These are phyloP conservation scores for Tympanopsis confertula DNA, from an alignment of 2,329 filamentous ascomycete genomes.

Conservation along the genomic window DNA sequence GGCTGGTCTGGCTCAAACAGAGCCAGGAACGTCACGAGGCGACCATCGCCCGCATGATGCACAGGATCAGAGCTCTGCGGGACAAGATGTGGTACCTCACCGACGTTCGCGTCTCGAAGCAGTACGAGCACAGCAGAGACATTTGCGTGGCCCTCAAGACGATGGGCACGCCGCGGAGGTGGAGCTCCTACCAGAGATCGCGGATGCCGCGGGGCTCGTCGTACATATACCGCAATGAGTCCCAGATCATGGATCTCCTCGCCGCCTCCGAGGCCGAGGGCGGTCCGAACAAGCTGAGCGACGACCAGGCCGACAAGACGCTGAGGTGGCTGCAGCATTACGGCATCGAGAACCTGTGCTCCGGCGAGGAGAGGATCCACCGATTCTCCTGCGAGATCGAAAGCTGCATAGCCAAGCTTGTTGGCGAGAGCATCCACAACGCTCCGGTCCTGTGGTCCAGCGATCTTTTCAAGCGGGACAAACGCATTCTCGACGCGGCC, in stretches of 20 bases:
- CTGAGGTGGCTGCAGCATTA: slow-evolving; percentile 70
- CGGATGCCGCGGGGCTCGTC: slow-evolving; percentile 33
- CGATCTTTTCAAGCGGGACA: slow-evolving; percentile 73
- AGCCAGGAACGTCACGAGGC: slow-evolving; percentile 69
- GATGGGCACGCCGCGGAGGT: slow-evolving; percentile 62
- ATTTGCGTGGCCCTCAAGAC: slow-evolving; percentile 80
- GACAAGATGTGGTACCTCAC: slow-evolving; percentile 99
- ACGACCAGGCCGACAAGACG: slow-evolving; percentile 83
- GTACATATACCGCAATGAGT: slow-evolving; percentile 69
- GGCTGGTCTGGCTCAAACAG: slow-evolving; percentile 74
- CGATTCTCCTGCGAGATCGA: slow-evolving; percentile 85
- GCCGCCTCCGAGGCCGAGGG: slow-evolving; percentile 74
- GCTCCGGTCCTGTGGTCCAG: slow-evolving; percentile 88
- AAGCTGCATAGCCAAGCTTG: slow-evolving; percentile 71
- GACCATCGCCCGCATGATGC: slow-evolving; percentile 64
- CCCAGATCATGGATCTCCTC: slow-evolving; percentile 76
- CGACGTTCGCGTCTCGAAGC: slow-evolving; percentile 79
- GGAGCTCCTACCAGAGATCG: slow-evolving; percentile 36
- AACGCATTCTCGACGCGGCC: slow-evolving; percentile 41
- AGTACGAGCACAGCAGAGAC: slow-evolving; percentile 77
- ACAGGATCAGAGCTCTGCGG: slow-evolving; percentile 61
- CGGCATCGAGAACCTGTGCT: slow-evolving; percentile 84
- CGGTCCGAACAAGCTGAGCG: slow-evolving; percentile 88
- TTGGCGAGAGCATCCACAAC: slow-evolving; percentile 73
- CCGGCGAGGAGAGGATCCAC: slow-evolving; percentile 87